phyloP scores from a whole-genome alignment of 768 basidiomycete species.

The Inosperma sp. region DNA sequence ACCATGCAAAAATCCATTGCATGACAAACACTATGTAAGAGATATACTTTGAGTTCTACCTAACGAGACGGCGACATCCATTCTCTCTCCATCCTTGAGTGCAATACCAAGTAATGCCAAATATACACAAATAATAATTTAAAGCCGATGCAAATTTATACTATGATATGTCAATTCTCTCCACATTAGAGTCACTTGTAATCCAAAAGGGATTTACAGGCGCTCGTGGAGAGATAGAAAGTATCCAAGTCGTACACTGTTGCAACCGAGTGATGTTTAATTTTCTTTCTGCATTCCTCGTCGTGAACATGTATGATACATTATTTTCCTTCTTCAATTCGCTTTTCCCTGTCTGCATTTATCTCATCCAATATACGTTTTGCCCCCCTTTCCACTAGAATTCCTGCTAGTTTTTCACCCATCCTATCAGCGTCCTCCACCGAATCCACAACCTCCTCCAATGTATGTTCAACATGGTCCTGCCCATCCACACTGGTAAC shows the following conservation, averaged over 20 bases:
- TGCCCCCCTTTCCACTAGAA: constrained; percentile 67
- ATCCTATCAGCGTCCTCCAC: constrained; percentile 60
- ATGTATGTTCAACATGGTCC: constrained; percentile 62
- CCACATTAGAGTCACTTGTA: constrained; percentile 71
- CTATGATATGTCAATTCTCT: constrained; percentile 39
- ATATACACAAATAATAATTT: constrained; percentile 35
- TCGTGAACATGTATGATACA: constrained; percentile 13
- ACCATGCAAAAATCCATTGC: too few relatives aligned
- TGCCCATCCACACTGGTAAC: constrained; percentile 80
- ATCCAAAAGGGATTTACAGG: constrained; percentile 49
- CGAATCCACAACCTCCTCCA: constrained; percentile 47
- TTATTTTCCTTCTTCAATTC: constrained; percentile 25
- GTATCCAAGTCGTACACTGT: constrained; percentile 24
- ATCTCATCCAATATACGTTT: constrained; percentile 80
- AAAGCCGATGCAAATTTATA: constrained; percentile 13
- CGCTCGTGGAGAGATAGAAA: constrained; percentile 69
- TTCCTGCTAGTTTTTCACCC: constrained; percentile 61
- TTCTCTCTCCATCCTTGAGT: too few relatives aligned
- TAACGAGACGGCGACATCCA: too few relatives aligned
- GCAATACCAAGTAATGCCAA: constrained; percentile 28
- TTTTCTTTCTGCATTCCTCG: constrained; percentile 1
- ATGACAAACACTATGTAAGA: too few relatives aligned
- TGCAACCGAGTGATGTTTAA: constrained; percentile 14
- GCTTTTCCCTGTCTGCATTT: constrained; percentile 54
- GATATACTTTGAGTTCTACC: background rate